Evolutionary conservation across 495 filamentous ascomycete genomes (phyloP).

Genomic region (Collariella sp.): DNA sequence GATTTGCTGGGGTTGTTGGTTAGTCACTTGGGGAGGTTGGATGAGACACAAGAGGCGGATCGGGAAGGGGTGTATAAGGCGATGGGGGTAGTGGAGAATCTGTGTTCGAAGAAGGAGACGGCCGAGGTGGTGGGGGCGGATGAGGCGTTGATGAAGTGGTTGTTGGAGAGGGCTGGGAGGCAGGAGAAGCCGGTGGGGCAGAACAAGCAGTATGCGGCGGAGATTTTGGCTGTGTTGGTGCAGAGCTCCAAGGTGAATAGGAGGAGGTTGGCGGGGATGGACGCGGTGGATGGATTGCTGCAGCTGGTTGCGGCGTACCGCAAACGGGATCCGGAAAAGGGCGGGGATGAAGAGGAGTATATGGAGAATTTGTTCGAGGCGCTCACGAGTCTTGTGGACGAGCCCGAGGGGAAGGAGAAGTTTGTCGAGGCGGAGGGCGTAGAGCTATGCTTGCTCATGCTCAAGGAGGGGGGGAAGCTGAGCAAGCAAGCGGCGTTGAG

Average conservation of each 20-base stretch:
- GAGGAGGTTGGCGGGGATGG: constrained; percentile 50
- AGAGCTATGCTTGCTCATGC: constrained; percentile 80
- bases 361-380: constrained; percentile 88
- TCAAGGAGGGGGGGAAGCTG: constrained; percentile 54
- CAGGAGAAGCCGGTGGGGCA: constrained; percentile 47
- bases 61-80: constrained; percentile 79
- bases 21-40: constrained; percentile 72
- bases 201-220: constrained; percentile 93
- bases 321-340: constrained; percentile 76
- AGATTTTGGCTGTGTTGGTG: constrained; percentile 79
- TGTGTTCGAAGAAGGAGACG: constrained; percentile 59
- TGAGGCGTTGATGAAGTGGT: constrained; percentile 60
- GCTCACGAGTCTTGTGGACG: constrained; percentile 70
- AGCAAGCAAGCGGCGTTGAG: constrained; percentile 69
- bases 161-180: constrained; percentile 51
- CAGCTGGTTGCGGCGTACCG: constrained; percentile 85
- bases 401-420: constrained; percentile 63
- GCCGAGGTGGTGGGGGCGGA: constrained; percentile 60
- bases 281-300: constrained; percentile 72
- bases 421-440: constrained; percentile 89
- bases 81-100: constrained; percentile 74
- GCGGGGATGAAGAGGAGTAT: constrained; percentile 87
- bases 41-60: constrained; percentile 73
- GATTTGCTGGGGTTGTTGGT: constrained; percentile 77
- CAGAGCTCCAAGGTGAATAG: constrained; percentile 56